phyloP scores from a whole-genome alignment of 495 filamentous ascomycete species.

The Aspergillus ostianus region DNA sequence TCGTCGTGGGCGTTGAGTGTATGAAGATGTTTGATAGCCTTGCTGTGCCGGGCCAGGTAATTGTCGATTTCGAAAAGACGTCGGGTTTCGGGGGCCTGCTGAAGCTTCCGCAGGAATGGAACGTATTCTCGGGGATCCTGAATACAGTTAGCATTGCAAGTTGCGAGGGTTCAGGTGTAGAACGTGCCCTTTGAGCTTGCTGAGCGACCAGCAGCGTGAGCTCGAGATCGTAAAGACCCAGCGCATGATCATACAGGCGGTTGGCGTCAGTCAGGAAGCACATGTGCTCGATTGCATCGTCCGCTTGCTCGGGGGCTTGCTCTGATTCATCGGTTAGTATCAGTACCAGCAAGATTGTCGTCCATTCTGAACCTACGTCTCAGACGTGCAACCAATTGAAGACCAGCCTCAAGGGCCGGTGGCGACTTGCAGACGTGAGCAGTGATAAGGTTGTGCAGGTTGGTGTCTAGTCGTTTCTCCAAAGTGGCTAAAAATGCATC shows the following conservation, averaged over 20 bases:
- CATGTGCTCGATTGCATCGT: slow-evolving; percentile 89
- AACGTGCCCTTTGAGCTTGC: slow-evolving; percentile 76
- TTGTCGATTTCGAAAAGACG: slow-evolving; percentile 85
- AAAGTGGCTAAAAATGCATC: slow-evolving; percentile 76
- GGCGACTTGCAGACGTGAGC: slow-evolving; percentile 91
- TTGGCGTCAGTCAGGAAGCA: slow-evolving; percentile 95
- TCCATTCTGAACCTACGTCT: slow-evolving; percentile 44
- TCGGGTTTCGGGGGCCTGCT: slow-evolving; percentile 64
- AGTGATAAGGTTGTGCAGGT: slow-evolving; percentile 90
- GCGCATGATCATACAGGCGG: slow-evolving; percentile 83
- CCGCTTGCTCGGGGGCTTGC: slow-evolving; percentile 64
- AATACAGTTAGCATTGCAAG: slow-evolving; percentile 8
- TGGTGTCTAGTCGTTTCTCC: slow-evolving; percentile 57
- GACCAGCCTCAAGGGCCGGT: slow-evolving; percentile 82
- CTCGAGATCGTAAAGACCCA: slow-evolving; percentile 89
- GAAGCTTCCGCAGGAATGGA: slow-evolving; percentile 85
- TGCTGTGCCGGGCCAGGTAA: slow-evolving; percentile 68
- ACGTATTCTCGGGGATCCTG: slow-evolving; percentile 91
- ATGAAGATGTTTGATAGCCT: slow-evolving; percentile 76
- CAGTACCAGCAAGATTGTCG: neutral
- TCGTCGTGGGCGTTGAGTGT: slow-evolving; percentile 69
- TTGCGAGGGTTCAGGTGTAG: neutral
- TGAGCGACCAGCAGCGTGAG: slow-evolving; percentile 88
- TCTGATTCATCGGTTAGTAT: slow-evolving; percentile 27
- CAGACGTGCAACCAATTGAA: slow-evolving; percentile 72